phyloP scores from a whole-genome alignment of 2,329 filamentous ascomycete species.

The Trichoderma asperellum region DNA sequence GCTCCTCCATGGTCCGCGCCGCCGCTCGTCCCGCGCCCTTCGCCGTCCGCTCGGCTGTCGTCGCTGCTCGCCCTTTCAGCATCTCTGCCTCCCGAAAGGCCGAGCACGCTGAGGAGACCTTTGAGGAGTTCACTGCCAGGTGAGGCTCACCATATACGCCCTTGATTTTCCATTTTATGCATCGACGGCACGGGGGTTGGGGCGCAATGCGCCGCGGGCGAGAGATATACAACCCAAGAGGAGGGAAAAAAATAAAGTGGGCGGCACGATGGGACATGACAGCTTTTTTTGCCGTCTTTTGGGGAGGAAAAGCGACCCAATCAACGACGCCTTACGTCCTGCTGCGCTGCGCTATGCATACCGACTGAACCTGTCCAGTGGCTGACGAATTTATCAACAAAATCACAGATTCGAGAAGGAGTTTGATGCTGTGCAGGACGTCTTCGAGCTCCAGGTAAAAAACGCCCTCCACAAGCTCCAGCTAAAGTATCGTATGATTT shows the following conservation, averaged over 20 bases:
- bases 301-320: background rate
- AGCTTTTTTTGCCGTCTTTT: constrained; percentile 1
- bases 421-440: constrained; percentile 95
- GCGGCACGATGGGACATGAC: background rate
- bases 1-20: constrained; percentile 67
- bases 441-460: constrained; percentile 97
- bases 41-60: constrained; percentile 58
- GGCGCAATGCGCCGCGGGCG: constrained; percentile 7
- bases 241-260: constrained; percentile 9
- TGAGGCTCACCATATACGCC: constrained; percentile 54
- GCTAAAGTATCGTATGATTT: constrained; percentile 31
- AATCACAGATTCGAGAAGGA: constrained; percentile 92
- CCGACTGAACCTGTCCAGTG: background rate
- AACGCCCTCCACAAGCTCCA: constrained; percentile 40
- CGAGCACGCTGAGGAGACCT: constrained; percentile 90
- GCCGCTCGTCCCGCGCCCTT: constrained; percentile 62
- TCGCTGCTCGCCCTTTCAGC: constrained; percentile 62
- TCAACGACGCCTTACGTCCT: background rate
- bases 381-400: background rate
- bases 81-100: constrained; percentile 60
- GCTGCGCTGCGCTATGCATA: constrained; percentile 4
- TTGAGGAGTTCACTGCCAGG: constrained; percentile 98
- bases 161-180: background rate
- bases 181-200: background rate
- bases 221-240: background rate